Evolutionary conservation across 352 stramenopile genomes (phyloP).

Genomic region (Globisporangium lucens): DNA sequence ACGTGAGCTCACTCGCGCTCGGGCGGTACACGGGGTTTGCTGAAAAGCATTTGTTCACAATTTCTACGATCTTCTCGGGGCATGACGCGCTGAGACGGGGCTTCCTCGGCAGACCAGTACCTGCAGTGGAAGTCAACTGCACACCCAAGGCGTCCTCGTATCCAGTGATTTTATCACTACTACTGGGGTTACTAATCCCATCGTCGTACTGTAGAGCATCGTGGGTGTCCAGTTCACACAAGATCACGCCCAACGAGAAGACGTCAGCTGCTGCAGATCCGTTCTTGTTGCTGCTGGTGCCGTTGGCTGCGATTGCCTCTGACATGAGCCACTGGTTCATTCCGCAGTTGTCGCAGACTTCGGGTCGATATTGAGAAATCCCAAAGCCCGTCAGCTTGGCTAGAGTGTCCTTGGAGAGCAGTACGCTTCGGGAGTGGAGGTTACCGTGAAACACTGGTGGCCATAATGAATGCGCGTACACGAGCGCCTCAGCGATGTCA

Average conservation of each 20-base stretch:
- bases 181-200: constrained; percentile 5
- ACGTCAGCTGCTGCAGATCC: not conserved
- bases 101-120: not conserved
- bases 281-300: not conserved
- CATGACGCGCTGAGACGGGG: constrained; percentile 24
- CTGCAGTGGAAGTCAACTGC: too few relatives aligned
- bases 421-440: too few relatives aligned
- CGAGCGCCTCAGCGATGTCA: not conserved
- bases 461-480: not conserved
- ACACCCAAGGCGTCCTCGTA: not conserved
- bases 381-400: not conserved
- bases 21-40: not conserved
- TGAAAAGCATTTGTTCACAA: constrained; percentile 2
- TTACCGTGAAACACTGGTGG: not conserved
- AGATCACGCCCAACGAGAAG: constrained; percentile 33
- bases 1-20: not conserved
- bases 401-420: not conserved
- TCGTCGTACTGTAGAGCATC: constrained; percentile 33
- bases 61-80: not conserved
- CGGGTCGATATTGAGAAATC: not conserved
- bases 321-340: not conserved
- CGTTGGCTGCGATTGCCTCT: not conserved
- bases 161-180: constrained; percentile 22
- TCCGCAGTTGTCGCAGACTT: not conserved
- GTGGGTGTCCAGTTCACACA: constrained; percentile 42